Conservation (phyloP, 257 asterid genomes). For the Knoxia roxburghii region DNA sequence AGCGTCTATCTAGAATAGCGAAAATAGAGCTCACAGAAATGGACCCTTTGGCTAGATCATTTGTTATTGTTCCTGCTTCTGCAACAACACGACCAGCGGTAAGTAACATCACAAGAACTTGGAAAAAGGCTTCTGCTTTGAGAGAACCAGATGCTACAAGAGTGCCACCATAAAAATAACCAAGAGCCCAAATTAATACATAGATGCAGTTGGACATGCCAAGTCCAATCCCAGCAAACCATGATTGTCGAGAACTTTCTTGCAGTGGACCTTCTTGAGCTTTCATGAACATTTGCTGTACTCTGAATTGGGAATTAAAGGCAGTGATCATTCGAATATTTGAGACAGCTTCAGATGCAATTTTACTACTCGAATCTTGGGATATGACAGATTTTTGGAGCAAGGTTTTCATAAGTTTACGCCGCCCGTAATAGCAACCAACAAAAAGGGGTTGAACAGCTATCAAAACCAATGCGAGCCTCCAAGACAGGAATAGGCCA, state of each 20-base stretch:
- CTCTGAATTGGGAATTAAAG: slow-evolving; percentile 65
- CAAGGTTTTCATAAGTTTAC: slow-evolving; percentile 62
- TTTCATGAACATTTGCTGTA: slow-evolving; percentile 57
- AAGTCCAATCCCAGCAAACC: slow-evolving; percentile 82
- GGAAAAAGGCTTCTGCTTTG: slow-evolving; percentile 57
- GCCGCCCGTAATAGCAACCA: slow-evolving; percentile 53
- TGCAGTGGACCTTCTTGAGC: slow-evolving; percentile 62
- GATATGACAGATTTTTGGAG: slow-evolving; percentile 60
- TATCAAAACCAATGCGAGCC: slow-evolving; percentile 78
- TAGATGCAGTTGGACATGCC: slow-evolving; percentile 70
- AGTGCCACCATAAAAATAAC: slow-evolving; percentile 78
- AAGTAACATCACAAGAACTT: slow-evolving; percentile 64
- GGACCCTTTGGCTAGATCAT: slow-evolving; percentile 71
- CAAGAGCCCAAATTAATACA: slow-evolving; percentile 65
- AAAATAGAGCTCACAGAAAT: slow-evolving; percentile 70
- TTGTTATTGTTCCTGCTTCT: slow-evolving; percentile 86
- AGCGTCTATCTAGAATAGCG: slow-evolving; percentile 56
- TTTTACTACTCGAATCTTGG: slow-evolving; percentile 72
- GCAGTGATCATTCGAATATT: slow-evolving; percentile 75
- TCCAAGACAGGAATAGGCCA: slow-evolving; percentile 75
- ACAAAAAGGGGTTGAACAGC: slow-evolving; percentile 73
- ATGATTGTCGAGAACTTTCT: slow-evolving; percentile 72
- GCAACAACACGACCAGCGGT: slow-evolving; percentile 87
- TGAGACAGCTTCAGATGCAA: slow-evolving; percentile 87
- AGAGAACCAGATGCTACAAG: slow-evolving; percentile 53